These are phyloP conservation scores for Ceratobasidium sp. DNA, from an alignment of 1,284 basidiomycete species.

Conservation along the genomic window DNA sequence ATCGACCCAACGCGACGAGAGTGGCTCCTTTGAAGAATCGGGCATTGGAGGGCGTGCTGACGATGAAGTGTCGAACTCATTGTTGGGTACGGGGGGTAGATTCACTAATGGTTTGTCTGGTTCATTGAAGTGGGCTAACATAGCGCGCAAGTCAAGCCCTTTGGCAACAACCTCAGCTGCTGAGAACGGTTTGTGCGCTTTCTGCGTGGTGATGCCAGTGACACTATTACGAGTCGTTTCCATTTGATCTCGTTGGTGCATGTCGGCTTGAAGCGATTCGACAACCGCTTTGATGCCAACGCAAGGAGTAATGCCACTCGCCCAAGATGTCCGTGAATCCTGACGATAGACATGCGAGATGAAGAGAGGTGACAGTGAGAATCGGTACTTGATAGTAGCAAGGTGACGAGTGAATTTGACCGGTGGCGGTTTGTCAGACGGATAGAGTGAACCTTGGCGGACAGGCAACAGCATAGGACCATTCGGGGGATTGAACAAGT, in stretches of 20 bases:
- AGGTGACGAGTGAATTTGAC: constrained; percentile 92
- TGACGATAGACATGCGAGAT: constrained; percentile 91
- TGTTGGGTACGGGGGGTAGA: constrained; percentile 32
- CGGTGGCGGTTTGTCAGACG: constrained; percentile 75
- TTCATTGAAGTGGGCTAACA: constrained; percentile 84
- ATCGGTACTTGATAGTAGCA: constrained; percentile 93
- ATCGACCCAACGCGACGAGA: constrained; percentile 77
- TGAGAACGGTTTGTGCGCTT: constrained; percentile 89
- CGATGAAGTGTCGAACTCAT: constrained; percentile 43
- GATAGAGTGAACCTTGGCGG: constrained; percentile 87
- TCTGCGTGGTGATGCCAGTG: constrained; percentile 66
- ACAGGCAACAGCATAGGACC: constrained; percentile 85
- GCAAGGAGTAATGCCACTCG: constrained; percentile 80
- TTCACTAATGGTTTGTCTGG: constrained; percentile 64
- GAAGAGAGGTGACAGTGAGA: constrained; percentile 82
- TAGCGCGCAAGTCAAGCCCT: constrained; percentile 81
- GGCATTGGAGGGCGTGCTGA: constrained; percentile 46
- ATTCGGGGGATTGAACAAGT: constrained; percentile 73
- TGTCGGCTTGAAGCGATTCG: constrained; percentile 85
- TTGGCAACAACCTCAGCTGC: constrained; percentile 90
- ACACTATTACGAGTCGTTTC: constrained; percentile 61
- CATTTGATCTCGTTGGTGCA: constrained; percentile 94
- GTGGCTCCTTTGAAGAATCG: constrained; percentile 34
- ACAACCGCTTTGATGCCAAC: constrained; percentile 88
- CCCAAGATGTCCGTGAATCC: constrained; percentile 80